Evolutionary conservation across 2,329 filamentous ascomycete genomes (phyloP).

Genomic region (Fusarium marasasianum): DNA sequence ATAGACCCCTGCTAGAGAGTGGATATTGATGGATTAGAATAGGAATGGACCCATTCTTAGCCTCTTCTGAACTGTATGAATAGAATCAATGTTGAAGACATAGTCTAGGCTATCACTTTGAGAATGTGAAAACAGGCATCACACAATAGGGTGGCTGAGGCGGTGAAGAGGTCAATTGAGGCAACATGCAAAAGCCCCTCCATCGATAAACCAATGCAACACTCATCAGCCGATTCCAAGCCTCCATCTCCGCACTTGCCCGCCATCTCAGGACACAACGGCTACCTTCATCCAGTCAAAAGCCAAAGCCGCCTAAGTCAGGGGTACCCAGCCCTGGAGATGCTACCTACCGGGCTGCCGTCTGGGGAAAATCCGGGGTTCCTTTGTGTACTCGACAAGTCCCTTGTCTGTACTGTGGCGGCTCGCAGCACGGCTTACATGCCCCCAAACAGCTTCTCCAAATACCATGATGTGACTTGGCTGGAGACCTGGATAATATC

Average conservation of each 20-base stretch:
- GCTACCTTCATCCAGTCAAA: slow-evolving; percentile 16
- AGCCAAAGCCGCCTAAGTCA: slow-evolving; percentile 8
- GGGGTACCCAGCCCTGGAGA: slow-evolving; percentile 17
- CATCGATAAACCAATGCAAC: slow-evolving; percentile 13
- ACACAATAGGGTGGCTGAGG: not conserved
- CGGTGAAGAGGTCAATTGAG: not conserved
- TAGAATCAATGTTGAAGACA: not conserved
- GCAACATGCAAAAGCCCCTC: slow-evolving; percentile 1
- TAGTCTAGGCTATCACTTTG: not conserved
- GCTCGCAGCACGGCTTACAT: not conserved
- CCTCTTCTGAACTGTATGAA: not conserved
- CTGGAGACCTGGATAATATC: not conserved
- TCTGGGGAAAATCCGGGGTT: slow-evolving; percentile 34
- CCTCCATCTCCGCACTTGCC: slow-evolving; percentile 21
- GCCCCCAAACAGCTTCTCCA: slow-evolving; percentile 1
- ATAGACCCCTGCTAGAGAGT: slow-evolving; percentile 30
- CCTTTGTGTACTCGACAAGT: slow-evolving; percentile 20
- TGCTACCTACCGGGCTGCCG: slow-evolving; percentile 1
- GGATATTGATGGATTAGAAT: slow-evolving; percentile 12
- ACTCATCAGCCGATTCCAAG: slow-evolving; percentile 30
- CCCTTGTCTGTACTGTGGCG: slow-evolving; percentile 14
- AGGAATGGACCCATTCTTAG: slow-evolving; percentile 20
- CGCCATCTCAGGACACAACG: slow-evolving; percentile 13
- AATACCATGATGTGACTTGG: slow-evolving; percentile 25
- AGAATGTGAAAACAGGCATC: not conserved